Evolutionary conservation across 108 stramenopile species (phyloP).

Genomic region (Nitzschia sp.): DNA sequence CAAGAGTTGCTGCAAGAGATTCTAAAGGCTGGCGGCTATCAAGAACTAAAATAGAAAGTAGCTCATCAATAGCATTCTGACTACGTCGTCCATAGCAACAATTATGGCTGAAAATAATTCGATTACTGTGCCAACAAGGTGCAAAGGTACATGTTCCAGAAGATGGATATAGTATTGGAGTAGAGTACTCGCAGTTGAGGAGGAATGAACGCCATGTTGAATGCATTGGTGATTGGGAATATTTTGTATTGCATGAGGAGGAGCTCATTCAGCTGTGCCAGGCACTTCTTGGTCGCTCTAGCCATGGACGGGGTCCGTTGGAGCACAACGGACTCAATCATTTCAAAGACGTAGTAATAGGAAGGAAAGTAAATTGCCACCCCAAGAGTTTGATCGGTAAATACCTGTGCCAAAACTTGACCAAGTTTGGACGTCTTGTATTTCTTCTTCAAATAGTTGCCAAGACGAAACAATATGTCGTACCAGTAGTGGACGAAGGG

Average conservation of each 20-base stretch:
- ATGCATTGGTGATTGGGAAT: slow-evolving; percentile 26
- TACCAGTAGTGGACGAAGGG: slow-evolving; percentile 41
- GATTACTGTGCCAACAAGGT: slow-evolving; percentile 3
- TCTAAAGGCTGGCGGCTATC: slow-evolving; percentile 4
- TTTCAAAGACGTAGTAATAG: slow-evolving; percentile 37
- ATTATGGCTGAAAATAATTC: neutral
- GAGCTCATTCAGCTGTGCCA: slow-evolving; percentile 10
- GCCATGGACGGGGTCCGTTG: slow-evolving; percentile 5
- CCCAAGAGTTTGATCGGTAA: slow-evolving; percentile 41
- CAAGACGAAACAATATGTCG: slow-evolving; percentile 16
- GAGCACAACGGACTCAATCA: slow-evolving; percentile 18
- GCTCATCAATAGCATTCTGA: too few species aligned
- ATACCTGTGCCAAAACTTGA: slow-evolving; percentile 21
- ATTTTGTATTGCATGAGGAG: slow-evolving; percentile 27
- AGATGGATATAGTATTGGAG: slow-evolving; percentile 23
- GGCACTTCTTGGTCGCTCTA: slow-evolving; percentile 11
- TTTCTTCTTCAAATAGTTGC: slow-evolving; percentile 14
- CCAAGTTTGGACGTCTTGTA: slow-evolving; percentile 8
- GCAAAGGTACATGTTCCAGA: slow-evolving; percentile 44
- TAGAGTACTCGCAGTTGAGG: slow-evolving; percentile 28
- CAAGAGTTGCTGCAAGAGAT: slow-evolving; percentile 32
- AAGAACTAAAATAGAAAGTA: too few species aligned
- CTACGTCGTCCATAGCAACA: too few species aligned
- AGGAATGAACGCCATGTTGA: slow-evolving; percentile 34
- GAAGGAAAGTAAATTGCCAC: slow-evolving; percentile 31